Conservation (phyloP, 345 rosid species). For the Euphorbia tirucalli region DNA sequence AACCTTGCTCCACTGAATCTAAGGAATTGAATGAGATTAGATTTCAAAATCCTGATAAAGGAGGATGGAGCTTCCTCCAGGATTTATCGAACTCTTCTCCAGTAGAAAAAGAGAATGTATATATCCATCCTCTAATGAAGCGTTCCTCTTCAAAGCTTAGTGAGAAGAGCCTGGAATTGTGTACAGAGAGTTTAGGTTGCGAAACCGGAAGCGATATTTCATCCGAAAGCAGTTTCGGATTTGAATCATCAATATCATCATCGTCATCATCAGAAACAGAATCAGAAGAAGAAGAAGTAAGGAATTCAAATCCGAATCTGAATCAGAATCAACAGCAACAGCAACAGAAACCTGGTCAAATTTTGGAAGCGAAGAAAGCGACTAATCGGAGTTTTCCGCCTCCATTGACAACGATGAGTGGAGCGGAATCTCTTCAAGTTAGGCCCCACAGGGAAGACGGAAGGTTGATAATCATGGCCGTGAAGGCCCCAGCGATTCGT, state of each 20-base stretch:
- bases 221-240: conserved; percentile 24
- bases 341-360: no score
- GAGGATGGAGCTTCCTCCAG: conserved; percentile 57
- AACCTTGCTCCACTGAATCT: conserved; percentile 33
- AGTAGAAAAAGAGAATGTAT: conserved; percentile 18
- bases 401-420: conserved; percentile 68
- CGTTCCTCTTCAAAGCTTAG: conserved; percentile 53
- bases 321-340: no score
- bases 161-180: conserved; percentile 69
- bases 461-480: conserved; percentile 55
- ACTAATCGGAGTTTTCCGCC: conserved; percentile 58
- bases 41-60: conserved; percentile 20
- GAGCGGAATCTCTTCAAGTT: conserved; percentile 45
- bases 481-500: conserved; percentile 30
- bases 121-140: conserved; percentile 46
- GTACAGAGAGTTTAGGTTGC: conserved; percentile 80
- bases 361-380: conserved; percentile 30
- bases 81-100: conserved; percentile 25
- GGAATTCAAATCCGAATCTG: conserved; percentile 12
- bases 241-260: conserved; percentile 26
- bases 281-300: background rate
- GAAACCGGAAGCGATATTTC: conserved; percentile 67
- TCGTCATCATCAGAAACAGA: conserved; percentile 4
- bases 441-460: conserved; percentile 74
- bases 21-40: conserved; percentile 20